Percentiles rank a stretch among this genome's conserved stretches.
These are phyloP conservation scores for Colletotrichum tropicicola DNA, from an alignment of 2,329 filamentous ascomycete species.

Conservation along the genomic window DNA sequence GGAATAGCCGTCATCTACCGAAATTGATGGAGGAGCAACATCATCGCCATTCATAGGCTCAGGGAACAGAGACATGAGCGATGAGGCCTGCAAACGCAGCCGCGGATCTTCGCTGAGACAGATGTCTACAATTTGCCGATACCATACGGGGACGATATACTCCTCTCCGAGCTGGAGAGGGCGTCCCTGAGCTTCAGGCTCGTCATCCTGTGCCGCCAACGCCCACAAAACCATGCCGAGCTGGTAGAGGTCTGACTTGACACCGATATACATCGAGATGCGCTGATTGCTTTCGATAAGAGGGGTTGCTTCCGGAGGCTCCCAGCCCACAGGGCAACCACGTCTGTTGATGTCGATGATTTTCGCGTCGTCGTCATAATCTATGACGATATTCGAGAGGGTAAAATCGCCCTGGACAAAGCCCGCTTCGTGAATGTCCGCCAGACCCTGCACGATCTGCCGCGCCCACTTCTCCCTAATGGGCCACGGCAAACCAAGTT, in stretches of 20 bases:
- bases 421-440: conserved; percentile 93
- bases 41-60: conserved; percentile 11
- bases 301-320: conserved; percentile 88
- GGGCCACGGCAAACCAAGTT: conserved; percentile 69
- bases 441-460: conserved; percentile 88
- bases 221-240: conserved; percentile 98
- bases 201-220: conserved; percentile 85
- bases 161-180: conserved; percentile 71
- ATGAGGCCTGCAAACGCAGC: conserved; percentile 75
- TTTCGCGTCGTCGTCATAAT: conserved; percentile 83
- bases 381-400: conserved; percentile 95
- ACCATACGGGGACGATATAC: conserved; percentile 79
- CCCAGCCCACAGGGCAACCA: conserved; percentile 98
- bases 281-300: conserved; percentile 89
- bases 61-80: conserved; percentile 77
- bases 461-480: conserved; percentile 87
- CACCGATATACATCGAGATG: conserved; percentile 96
- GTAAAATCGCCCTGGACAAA: conserved; percentile 99
- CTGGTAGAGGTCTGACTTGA: conserved; percentile 96
- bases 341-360: conserved; percentile 99
- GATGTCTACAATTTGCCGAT: conserved; percentile 75
- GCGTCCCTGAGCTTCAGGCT: conserved; percentile 82
- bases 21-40: conserved; percentile 42
- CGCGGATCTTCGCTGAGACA: conserved; percentile 82
- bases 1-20: conserved; percentile 49